A percentile compares a stretch with the other conserved stretches of the same genome.
phyloP scores from a whole-genome alignment of 2,329 filamentous ascomycete species.

The Teratosphaeria zuluensis region DNA sequence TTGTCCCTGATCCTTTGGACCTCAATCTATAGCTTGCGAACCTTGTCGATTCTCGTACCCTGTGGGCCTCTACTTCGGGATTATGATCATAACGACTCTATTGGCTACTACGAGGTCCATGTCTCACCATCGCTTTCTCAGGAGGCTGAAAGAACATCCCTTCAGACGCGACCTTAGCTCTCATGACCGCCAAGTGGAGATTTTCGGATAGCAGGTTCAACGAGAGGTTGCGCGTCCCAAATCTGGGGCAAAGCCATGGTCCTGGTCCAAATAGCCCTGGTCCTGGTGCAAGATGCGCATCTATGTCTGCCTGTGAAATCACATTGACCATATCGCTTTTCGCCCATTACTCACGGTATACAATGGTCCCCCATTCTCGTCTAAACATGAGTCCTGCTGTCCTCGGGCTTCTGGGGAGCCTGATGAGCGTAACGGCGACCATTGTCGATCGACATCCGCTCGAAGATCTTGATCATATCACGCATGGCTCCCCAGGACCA shows the following conservation, averaged over 20 bases:
- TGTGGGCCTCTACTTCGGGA: neutral
- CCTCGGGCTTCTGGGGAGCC: neutral
- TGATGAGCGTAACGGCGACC: neutral
- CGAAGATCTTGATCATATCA: neutral
- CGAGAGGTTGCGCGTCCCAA: neutral
- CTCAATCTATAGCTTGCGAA: neutral
- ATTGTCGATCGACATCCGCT: neutral
- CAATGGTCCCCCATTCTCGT: neutral
- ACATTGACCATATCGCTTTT: neutral
- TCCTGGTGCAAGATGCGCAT: neutral
- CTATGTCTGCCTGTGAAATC: neutral
- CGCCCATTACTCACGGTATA: neutral
- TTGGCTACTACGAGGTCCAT: neutral
- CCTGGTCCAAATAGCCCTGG: neutral
- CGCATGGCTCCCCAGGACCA: neutral
- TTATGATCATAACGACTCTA: neutral
- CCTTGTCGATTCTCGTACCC: neutral
- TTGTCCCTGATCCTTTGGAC: too few relatives aligned
- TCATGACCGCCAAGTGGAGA: neutral
- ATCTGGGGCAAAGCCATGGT: neutral
- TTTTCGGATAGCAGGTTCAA: neutral
- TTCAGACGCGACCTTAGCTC: neutral
- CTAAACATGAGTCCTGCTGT: neutral
- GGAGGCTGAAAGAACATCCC: neutral
- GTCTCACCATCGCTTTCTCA: neutral